Percentiles rank a stretch among this genome's conserved stretches.
phyloP scores from a whole-genome alignment of 116 monocot genomes.

The Posidonia oceanica region DNA sequence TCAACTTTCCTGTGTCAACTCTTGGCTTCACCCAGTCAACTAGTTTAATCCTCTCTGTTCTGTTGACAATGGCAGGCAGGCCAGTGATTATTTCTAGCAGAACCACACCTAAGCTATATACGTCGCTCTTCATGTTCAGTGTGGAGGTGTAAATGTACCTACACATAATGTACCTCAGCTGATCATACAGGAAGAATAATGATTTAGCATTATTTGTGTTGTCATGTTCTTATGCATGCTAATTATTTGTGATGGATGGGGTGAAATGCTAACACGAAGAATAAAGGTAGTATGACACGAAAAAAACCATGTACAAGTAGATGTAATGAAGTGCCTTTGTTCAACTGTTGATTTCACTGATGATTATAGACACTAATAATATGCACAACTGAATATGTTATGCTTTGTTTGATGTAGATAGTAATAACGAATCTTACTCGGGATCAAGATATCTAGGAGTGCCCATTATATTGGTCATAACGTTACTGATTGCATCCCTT shows the following conservation, averaged over 20 bases:
- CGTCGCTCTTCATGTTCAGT: neutral
- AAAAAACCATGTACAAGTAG: neutral
- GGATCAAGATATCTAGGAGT: constrained; percentile 69
- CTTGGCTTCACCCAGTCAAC: constrained; percentile 1
- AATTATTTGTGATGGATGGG: no score
- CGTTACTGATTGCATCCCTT: constrained; percentile 29
- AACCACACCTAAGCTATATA: constrained; percentile 9
- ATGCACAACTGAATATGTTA: neutral
- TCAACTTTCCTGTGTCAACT: neutral
- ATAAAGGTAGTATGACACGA: neutral
- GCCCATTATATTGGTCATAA: constrained; percentile 46
- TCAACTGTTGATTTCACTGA: neutral
- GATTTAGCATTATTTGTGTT: neutral
- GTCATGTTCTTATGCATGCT: no score
- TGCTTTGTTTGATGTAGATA: neutral
- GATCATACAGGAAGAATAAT: neutral
- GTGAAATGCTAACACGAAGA: neutral
- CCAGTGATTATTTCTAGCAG: constrained; percentile 4
- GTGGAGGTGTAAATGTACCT: neutral
- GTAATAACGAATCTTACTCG: constrained; percentile 21
- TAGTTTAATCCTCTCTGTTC: neutral
- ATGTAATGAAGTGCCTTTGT: neutral
- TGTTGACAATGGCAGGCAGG: neutral
- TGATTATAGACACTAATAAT: neutral
- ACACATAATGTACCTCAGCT: neutral